Base-by-base conservation (phyloP, 2,329 filamentous ascomycete genomes). In the Pseudogymnoascus sp. region DNA sequence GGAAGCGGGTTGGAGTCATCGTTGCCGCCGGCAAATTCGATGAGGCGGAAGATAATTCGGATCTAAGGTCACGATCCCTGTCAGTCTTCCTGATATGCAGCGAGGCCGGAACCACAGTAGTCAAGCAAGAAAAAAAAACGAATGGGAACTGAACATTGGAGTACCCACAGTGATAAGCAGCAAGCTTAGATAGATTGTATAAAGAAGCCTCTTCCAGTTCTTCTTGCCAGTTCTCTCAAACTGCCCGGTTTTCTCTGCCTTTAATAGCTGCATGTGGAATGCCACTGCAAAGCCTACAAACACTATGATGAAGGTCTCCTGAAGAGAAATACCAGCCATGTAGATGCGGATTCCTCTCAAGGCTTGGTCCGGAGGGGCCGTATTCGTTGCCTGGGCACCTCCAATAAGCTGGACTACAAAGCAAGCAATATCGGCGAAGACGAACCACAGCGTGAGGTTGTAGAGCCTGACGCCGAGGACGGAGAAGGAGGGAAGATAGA, bases 41-140 rank as follows among this genome's bases (percentile, higher is more conserved):
- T 71, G 1, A 88, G 76, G 26, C 84, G 83, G 73, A 82, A 88
- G 65, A 85, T 78, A 69, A 88, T 86, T 19, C 85, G 81, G 31
- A 80, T 71, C 77, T 83, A 62, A 8, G 6, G 19, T 26, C 26
- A 11, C 4, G 40, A 61, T 33, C 4, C 6, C 5, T 19, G n/a
- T 43, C 6, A 53, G 28, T 16, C 11, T 61, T 46, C 11, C 14
- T 31, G 24, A 14, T 26, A 56, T 61, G 22, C 3, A 10, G 22
- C 16, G n/a, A 19, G n/a, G 8, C 43, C 14, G 19, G 7, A 11
- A 24, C 40, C 41, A 66, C 46, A 64, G 77, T 72, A 0, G 78
- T 78, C 64, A 82, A 81, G 72, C 0, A 19, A 66, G 64, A 10
- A 66, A 64, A 10, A 82, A 70, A 0, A 70, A 70, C 4, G 71